Evolutionary conservation across 768 basidiomycete species (phyloP).

Genomic region (Leccinum arenicola): DNA sequence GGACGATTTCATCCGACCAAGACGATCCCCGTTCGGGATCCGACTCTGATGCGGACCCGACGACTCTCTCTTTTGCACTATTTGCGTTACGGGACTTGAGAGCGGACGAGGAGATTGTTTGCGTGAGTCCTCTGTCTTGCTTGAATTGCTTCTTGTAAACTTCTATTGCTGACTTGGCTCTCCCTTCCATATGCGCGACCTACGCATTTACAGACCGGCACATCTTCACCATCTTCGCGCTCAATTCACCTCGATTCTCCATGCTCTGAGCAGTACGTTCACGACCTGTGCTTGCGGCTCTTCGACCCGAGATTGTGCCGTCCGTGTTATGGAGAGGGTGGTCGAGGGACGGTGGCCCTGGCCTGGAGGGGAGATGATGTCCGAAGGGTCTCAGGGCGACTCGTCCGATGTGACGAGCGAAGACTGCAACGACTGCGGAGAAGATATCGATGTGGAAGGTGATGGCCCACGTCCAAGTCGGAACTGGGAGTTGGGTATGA

Average conservation of each 20-base stretch:
- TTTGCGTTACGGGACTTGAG: conserved; percentile 76
- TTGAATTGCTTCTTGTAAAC: neutral
- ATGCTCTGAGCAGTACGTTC: conserved; percentile 66
- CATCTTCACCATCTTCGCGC: conserved; percentile 44
- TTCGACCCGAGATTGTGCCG: conserved; percentile 57
- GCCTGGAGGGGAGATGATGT: conserved; percentile 27
- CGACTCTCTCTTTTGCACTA: conserved; percentile 66
- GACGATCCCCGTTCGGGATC: conserved; percentile 14
- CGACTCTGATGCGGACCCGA: conserved; percentile 28
- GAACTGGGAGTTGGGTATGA: conserved; percentile 23
- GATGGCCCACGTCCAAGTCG: conserved; percentile 10
- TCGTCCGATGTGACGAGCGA: conserved; percentile 17
- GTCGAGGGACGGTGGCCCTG: conserved; percentile 42
- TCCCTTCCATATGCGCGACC: neutral
- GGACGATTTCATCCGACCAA: conserved; percentile 17
- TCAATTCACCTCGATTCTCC: conserved; percentile 69
- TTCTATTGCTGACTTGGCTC: conserved; percentile 11
- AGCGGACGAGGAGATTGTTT: conserved; percentile 81
- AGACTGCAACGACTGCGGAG: conserved; percentile 14
- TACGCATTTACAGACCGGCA: conserved; percentile 36
- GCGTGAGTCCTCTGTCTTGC: conserved; percentile 43
- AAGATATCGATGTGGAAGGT: conserved; percentile 26
- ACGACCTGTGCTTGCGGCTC: conserved; percentile 74
- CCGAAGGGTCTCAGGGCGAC: conserved; percentile 22
- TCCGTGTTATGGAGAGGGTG: conserved; percentile 63